phyloP scores from a whole-genome alignment of 2,329 filamentous ascomycete genomes.

The Penicillium sp. region DNA sequence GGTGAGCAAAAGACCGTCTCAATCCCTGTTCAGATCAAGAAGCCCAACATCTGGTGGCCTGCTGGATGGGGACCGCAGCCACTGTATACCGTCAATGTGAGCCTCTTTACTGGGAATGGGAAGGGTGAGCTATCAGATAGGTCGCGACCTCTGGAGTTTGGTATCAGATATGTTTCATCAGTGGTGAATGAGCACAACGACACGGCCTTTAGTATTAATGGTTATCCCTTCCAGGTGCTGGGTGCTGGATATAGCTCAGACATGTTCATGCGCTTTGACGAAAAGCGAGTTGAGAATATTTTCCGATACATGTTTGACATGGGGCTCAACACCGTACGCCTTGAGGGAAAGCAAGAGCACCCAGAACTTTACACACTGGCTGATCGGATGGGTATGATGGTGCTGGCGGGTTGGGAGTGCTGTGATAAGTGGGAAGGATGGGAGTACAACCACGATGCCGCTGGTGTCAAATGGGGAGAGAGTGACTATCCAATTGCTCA shows the following conservation, averaged over 20 bases:
- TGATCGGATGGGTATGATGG: slow-evolving; percentile 56
- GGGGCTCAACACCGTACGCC: slow-evolving; percentile 58
- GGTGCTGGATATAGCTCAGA: slow-evolving; percentile 59
- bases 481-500: slow-evolving; percentile 54
- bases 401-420: slow-evolving; percentile 61
- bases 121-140: slow-evolving; percentile 30
- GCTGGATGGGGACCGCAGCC: slow-evolving; percentile 55
- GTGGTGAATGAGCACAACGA: slow-evolving; percentile 51
- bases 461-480: slow-evolving; percentile 46
- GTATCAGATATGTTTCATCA: slow-evolving; percentile 53
- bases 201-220: slow-evolving; percentile 54
- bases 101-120: slow-evolving; percentile 19
- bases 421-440: slow-evolving; percentile 65
- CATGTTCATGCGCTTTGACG: slow-evolving; percentile 57
- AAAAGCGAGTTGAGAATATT: slow-evolving; percentile 45
- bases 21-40: slow-evolving; percentile 36
- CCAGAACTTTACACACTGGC: slow-evolving; percentile 56
- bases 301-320: slow-evolving; percentile 55
- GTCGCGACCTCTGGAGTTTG: slow-evolving; percentile 41
- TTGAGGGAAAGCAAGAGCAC: slow-evolving; percentile 62
- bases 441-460: slow-evolving; percentile 54
- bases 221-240: slow-evolving; percentile 54
- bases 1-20: slow-evolving; percentile 38
- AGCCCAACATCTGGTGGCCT: slow-evolving; percentile 58
- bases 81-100: slow-evolving; percentile 43